Evolutionary conservation across 1,284 basidiomycete species (phyloP).

Genomic region (Ceratorhiza oryzae-sativae): DNA sequence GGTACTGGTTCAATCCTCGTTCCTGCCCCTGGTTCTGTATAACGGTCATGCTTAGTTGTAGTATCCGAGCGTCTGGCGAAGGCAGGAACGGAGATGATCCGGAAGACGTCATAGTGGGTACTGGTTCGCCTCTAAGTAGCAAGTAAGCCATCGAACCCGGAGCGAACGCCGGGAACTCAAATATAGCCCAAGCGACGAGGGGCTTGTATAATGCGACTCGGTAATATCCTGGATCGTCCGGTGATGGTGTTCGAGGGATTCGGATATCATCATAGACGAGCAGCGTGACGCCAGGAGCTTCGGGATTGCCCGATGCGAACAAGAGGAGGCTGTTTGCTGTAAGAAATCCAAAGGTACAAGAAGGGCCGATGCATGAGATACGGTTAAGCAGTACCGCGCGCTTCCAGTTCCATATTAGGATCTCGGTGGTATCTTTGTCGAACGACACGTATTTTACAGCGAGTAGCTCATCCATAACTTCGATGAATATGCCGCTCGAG

Average conservation of each 20-base stretch:
- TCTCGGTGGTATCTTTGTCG: conserved; percentile 24
- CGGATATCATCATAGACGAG: conserved; percentile 12
- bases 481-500: conserved; percentile 25
- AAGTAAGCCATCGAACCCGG: not conserved
- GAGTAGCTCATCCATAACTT: conserved; percentile 28
- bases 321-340: conserved; percentile 2
- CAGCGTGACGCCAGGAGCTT: not conserved
- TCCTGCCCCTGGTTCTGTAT: conserved; percentile 18
- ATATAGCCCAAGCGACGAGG: not conserved
- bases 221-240: not conserved
- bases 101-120: not conserved
- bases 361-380: conserved; percentile 3
- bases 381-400: conserved; percentile 14
- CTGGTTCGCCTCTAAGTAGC: conserved; percentile 13
- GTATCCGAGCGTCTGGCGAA: not conserved
- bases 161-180: conserved; percentile 9
- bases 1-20: conserved; percentile 29
- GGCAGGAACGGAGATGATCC: conserved; percentile 20
- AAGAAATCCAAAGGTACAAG: conserved; percentile 30
- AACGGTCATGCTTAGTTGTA: conserved; percentile 32
- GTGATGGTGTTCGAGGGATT: not conserved
- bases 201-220: not conserved
- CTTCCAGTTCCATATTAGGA: conserved; percentile 36
- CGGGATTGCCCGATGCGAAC: not conserved
- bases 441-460: conserved; percentile 28